Evolutionary conservation across 2,329 filamentous ascomycete genomes (phyloP).

Genomic region (Podosphaera xanthii): DNA sequence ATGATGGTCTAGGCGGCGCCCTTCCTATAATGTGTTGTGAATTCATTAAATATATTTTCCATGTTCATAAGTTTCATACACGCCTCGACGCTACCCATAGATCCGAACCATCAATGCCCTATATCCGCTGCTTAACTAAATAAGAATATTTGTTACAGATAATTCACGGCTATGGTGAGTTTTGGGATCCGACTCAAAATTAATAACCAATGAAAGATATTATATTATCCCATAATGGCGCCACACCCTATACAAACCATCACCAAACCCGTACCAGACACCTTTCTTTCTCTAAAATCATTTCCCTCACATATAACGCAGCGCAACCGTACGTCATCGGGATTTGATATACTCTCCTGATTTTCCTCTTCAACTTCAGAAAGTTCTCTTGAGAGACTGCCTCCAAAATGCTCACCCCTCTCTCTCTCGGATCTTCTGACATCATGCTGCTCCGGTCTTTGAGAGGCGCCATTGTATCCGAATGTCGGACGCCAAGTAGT

Average conservation of each 20-base stretch:
- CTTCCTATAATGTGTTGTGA: no score
- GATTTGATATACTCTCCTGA: constrained; percentile 11
- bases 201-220: no score
- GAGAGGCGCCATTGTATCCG: constrained; percentile 5
- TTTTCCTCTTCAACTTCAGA: background rate
- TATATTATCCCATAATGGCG: constrained; percentile 8
- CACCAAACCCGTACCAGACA: constrained; percentile 27
- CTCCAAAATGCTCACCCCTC: background rate
- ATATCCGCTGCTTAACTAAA: no score
- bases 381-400: background rate
- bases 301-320: constrained; percentile 36
- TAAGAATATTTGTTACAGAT: no score
- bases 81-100: no score
- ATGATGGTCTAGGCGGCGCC: no score
- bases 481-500: constrained; percentile 23
- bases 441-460: constrained; percentile 5
- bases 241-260: constrained; percentile 39
- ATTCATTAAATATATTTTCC: no score
- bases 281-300: constrained; percentile 38
- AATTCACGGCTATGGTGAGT: no score
- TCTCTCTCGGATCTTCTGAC: constrained; percentile 18
- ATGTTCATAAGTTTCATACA: no score
- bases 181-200: no score
- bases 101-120: no score
- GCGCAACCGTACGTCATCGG: constrained; percentile 21